phyloP scores from a whole-genome alignment of 2,329 filamentous ascomycete species.

The Monascus ruber region DNA sequence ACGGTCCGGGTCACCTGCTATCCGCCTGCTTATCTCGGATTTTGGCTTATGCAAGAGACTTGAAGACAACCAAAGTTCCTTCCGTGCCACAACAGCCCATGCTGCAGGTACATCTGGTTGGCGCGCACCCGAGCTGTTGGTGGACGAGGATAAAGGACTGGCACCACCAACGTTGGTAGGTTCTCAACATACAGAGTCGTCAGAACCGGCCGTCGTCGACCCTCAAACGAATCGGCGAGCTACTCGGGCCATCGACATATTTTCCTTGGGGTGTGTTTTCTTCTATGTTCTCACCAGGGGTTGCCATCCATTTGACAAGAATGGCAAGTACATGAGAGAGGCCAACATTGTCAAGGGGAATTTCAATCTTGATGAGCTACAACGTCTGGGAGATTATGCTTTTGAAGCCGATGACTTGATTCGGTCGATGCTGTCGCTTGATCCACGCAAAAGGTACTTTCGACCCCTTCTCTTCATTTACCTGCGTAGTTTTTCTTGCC shows the following conservation, averaged over 20 bases:
- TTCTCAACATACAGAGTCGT: slow-evolving; percentile 32
- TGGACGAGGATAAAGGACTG: slow-evolving; percentile 57
- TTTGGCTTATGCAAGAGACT: slow-evolving; percentile 97
- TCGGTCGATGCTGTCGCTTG: slow-evolving; percentile 60
- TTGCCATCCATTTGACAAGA: slow-evolving; percentile 84
- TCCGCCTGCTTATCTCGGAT: slow-evolving; percentile 89
- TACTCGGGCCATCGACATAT: slow-evolving; percentile 93
- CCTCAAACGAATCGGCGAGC: slow-evolving; percentile 59
- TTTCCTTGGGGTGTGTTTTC: slow-evolving; percentile 94
- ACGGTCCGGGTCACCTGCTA: slow-evolving; percentile 43
- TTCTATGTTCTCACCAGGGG: slow-evolving; percentile 96
- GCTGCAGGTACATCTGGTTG: slow-evolving; percentile 90
- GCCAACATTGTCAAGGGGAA: slow-evolving; percentile 92
- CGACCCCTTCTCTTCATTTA: neutral
- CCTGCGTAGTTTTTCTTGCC: neutral
- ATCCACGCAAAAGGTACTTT: slow-evolving; percentile 47
- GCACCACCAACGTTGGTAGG: slow-evolving; percentile 16
- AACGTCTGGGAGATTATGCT: slow-evolving; percentile 68
- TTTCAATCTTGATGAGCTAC: slow-evolving; percentile 59
- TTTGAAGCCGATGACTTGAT: slow-evolving; percentile 84
- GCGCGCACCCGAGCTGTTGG: slow-evolving; percentile 86
- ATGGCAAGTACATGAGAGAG: slow-evolving; percentile 89
- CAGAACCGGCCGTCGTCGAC: slow-evolving; percentile 43
- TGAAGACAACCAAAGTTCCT: slow-evolving; percentile 86
- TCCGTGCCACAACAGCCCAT: slow-evolving; percentile 86